A percentile compares a stretch with the other conserved stretches of the same genome.
Evolutionary conservation across 2,329 filamentous ascomycete species (phyloP).

Genomic region (Magnaporthiopsis incrustans): DNA sequence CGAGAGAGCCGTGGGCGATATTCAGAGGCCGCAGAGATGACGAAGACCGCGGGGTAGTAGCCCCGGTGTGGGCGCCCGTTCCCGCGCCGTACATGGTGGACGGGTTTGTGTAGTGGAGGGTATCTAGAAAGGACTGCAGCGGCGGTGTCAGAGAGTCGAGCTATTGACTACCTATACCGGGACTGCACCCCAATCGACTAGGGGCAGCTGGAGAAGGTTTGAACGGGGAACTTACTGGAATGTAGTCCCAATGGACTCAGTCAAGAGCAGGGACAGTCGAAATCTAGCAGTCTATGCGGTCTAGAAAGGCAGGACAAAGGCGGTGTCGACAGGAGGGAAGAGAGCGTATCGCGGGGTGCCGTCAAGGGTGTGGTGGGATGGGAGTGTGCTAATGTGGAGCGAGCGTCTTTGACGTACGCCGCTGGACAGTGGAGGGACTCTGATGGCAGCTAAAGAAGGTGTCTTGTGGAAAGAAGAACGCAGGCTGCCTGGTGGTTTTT

Average conservation of each 20-base stretch:
- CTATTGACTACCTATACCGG: neutral
- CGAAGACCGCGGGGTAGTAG: conserved; percentile 90
- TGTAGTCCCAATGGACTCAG: conserved; percentile 4
- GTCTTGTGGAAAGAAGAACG: neutral
- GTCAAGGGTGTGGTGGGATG: neutral
- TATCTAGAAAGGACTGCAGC: neutral
- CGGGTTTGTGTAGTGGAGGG: conserved; percentile 30
- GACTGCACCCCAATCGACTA: neutral
- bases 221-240: neutral
- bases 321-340: neutral
- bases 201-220: neutral
- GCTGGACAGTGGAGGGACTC: neutral
- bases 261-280: conserved; percentile 8
- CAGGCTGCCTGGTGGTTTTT: neutral
- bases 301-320: neutral
- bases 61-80: conserved; percentile 85
- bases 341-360: neutral
- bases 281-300: neutral
- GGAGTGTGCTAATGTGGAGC: neutral
- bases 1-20: conserved; percentile 86
- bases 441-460: neutral
- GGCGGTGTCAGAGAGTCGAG: neutral
- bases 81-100: conserved; percentile 73
- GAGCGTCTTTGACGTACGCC: neutral
- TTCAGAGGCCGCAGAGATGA: conserved; percentile 87